Evolutionary conservation across 2,329 filamentous ascomycete species (phyloP).

Genomic region (Apiospora koreana): DNA sequence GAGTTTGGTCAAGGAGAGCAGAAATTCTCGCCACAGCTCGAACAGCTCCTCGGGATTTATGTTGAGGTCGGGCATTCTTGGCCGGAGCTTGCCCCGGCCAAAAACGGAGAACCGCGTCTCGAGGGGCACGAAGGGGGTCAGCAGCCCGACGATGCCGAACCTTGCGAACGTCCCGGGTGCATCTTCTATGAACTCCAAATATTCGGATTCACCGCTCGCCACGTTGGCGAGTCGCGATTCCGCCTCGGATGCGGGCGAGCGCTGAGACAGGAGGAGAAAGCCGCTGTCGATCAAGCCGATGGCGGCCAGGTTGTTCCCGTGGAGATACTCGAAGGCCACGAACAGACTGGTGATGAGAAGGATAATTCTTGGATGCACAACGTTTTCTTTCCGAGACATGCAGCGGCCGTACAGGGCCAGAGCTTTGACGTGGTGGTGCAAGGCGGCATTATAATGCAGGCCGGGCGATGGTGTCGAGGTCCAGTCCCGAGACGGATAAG

Average conservation of each 20-base stretch:
- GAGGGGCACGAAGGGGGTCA: background rate
- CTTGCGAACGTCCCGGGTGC: background rate
- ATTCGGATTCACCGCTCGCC: background rate
- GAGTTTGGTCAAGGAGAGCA: background rate
- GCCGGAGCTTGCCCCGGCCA: background rate
- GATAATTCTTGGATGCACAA: background rate
- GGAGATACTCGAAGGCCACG: background rate
- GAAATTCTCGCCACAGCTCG: background rate
- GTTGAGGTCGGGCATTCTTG: background rate
- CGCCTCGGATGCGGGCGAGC: background rate
- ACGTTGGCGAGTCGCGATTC: background rate
- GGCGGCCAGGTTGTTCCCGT: background rate
- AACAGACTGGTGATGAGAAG: background rate
- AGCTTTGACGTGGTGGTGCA: background rate
- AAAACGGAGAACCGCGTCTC: background rate
- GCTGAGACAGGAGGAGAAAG: background rate
- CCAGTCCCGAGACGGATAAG: background rate
- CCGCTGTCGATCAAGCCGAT: background rate
- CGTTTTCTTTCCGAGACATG: background rate
- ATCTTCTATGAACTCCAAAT: background rate
- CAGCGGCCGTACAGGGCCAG: background rate
- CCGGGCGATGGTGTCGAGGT: background rate
- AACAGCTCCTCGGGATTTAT: background rate
- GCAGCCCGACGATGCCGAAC: background rate
- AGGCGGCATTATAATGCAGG: background rate